Percentiles rank a stretch among this genome's conserved stretches.
phyloP scores from a whole-genome alignment of 1,139 yeast species.

The Blastobotrys malaysiensis region DNA sequence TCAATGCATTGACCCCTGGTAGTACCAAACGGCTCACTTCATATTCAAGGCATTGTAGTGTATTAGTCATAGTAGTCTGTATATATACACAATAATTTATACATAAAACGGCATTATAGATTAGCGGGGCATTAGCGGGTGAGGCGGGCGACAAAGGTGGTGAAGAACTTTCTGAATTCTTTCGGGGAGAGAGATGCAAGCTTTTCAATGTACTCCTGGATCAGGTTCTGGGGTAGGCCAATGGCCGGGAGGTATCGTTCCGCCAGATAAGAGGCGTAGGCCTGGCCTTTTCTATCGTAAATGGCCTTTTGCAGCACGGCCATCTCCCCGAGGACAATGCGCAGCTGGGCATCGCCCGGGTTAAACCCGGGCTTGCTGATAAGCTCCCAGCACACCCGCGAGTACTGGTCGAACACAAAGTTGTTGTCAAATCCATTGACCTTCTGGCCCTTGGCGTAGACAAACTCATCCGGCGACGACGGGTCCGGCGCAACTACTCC shows the following conservation, averaged over 20 bases:
- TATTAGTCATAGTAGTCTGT: background rate
- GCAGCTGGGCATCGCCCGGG: conserved; percentile 71
- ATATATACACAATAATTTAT: background rate
- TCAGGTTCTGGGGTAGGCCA: conserved; percentile 28
- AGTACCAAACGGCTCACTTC: too few species aligned
- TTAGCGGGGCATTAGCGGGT: conserved; percentile 4
- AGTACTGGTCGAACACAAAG: conserved; percentile 60
- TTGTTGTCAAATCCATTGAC: conserved; percentile 61
- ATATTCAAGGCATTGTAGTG: too few species aligned
- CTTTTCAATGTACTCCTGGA: conserved; percentile 26
- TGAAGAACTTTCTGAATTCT: conserved; percentile 30
- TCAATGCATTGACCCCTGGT: too few species aligned
- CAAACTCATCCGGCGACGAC: conserved; percentile 32
- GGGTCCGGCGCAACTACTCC: conserved; percentile 55
- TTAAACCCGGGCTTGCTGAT: conserved; percentile 70
- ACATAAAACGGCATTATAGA: background rate
- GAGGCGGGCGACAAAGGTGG: conserved; percentile 19
- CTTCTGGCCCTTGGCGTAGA: conserved; percentile 49
- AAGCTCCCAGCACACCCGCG: conserved; percentile 69
- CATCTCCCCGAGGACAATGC: conserved; percentile 69
- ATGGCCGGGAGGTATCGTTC: conserved; percentile 27
- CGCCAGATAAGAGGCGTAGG: conserved; percentile 25
- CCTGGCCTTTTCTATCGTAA: conserved; percentile 35
- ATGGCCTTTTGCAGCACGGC: conserved; percentile 64
- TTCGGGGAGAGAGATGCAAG: conserved; percentile 23